Evolutionary conservation across 176 grass and related monocot species (phyloP), one percentile per base, ranked within the genome.

Genomic region (Eleusine indica): DNA sequence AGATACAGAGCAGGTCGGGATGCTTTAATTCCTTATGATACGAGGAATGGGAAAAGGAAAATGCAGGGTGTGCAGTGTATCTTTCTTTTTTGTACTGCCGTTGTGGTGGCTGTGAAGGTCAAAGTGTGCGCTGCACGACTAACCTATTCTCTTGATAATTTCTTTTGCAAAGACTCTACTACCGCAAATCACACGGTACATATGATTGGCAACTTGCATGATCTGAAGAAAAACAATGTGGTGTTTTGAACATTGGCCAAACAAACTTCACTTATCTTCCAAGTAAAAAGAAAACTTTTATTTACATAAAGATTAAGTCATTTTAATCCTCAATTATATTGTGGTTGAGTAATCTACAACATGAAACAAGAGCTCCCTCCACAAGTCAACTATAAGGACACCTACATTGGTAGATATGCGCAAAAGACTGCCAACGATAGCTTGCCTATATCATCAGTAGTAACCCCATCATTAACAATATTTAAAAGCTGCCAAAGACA

Each of bases 121-220:
- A 85, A 85, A 62, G 70, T 57, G 65, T 85, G 87, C 82, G 7
- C 42, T 71, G 56, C 83, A 82, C 72, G 78, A 77, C 72, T 77
- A 22, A 42, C 18, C 19, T 8, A 57, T 53, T 53, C 14, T 53
- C 10, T 48, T 77, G 37, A 65, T 17, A 42, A 70, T 15, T 66
- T 40, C 67, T 58, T 70, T 69, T 10, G 28, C 18, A 18, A 65
- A 7, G n/a, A 60, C 4, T n/a, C 19, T 60, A 9, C 6, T n/a
- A 32, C 28, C 39, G 67, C 58, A 51, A 14, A 47, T 53, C 41
- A 9, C 49, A 9, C 49, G n/a, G 64, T 52, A 42, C n/a, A 6
- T 4, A n/a, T 29, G 73, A 69, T 43, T 13, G 11, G 7, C 30
- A 38, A 25, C 4, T 67, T 65, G 41, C 18, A 21, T 30, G 5